Evolutionary conservation across 2,329 filamentous ascomycete species (phyloP).

Genomic region (Tolypocladium nubicola): DNA sequence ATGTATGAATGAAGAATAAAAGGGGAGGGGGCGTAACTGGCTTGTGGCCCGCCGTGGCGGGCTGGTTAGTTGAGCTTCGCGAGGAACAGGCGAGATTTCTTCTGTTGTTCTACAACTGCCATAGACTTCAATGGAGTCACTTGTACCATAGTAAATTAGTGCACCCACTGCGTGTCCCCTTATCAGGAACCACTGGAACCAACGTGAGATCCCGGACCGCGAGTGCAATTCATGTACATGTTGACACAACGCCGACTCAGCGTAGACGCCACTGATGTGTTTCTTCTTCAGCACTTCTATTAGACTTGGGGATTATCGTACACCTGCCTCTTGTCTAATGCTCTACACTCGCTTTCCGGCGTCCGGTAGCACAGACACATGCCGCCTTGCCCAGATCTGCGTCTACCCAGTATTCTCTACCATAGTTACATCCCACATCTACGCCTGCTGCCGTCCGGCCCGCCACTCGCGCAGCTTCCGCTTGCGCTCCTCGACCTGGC

Average conservation of each 20-base stretch:
- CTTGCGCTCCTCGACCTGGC: conserved; percentile 40
- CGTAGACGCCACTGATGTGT: too few species aligned
- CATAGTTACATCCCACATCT: background rate
- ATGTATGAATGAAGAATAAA: conserved; percentile 1
- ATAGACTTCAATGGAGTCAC: conserved; percentile 23
- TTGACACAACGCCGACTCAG: background rate
- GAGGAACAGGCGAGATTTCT: conserved; percentile 2
- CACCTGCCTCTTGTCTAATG: background rate
- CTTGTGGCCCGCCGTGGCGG: background rate
- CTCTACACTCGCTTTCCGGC: background rate
- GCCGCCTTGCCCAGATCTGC: background rate
- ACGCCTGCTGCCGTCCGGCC: conserved; percentile 18
- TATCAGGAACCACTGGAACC: background rate
- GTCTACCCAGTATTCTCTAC: background rate
- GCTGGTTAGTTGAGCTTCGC: conserved; percentile 7
- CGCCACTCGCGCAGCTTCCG: conserved; percentile 37
- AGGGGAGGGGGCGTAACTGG: conserved; percentile 1
- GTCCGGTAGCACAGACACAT: background rate
- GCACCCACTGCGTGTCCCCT: background rate
- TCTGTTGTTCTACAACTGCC: conserved; percentile 16
- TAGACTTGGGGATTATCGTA: background rate
- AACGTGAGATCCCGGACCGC: background rate
- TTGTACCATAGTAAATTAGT: conserved; percentile 21
- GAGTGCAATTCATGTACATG: background rate
- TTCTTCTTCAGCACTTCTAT: background rate